phyloP scores from a whole-genome alignment of 306 rosid genomes.

The Pyrus pyrifolia region DNA sequence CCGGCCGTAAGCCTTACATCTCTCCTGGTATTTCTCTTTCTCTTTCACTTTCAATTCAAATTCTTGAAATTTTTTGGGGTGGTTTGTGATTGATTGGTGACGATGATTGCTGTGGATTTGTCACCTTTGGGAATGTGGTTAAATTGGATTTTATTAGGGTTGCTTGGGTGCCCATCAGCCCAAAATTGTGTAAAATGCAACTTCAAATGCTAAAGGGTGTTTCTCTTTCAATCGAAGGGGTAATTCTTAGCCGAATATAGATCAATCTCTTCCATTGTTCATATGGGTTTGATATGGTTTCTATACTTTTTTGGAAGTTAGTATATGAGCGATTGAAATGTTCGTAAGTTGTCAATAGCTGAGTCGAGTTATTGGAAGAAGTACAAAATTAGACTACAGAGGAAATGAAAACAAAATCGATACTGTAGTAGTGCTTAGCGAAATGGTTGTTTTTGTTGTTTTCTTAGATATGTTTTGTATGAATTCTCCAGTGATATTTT shows the following conservation, averaged over 20 bases:
- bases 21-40: conserved; percentile 48
- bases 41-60: neutral
- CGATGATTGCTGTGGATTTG: neutral
- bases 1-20: conserved; percentile 44
- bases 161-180: neutral
- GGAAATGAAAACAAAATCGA: too few relatives aligned
- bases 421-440: too few relatives aligned
- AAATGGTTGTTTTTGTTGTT: neutral
- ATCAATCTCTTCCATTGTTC: neutral
- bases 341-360: neutral
- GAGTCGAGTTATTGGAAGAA: neutral
- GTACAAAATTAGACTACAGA: neutral
- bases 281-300: neutral
- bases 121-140: neutral
- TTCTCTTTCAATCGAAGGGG: neutral
- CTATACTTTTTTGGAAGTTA: neutral
- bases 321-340: neutral
- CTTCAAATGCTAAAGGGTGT: neutral
- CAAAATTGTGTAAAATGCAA: neutral
- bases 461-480: neutral
- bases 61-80: neutral
- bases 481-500: neutral
- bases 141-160: neutral
- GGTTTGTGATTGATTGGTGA: neutral
- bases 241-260: neutral